Conservation (phyloP, 192 early-diverging fungal species). For the Dimargaris cristalligena region DNA sequence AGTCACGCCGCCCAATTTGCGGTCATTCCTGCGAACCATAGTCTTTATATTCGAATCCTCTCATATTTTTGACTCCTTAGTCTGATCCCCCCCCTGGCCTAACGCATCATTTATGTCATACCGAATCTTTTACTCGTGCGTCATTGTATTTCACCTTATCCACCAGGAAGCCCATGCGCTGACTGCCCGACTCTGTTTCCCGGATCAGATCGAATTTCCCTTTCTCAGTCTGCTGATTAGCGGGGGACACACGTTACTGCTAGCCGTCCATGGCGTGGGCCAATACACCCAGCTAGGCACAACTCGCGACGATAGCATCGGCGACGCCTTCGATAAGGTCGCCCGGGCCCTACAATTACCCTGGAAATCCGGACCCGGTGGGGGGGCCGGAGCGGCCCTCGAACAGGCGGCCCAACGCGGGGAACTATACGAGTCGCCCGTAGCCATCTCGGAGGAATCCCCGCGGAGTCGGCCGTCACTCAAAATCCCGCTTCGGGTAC, state of each 20-base stretch:
- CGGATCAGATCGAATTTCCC: conserved; percentile 31
- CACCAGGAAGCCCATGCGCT: conserved; percentile 65
- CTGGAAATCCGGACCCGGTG: conserved; percentile 44
- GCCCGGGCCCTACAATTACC: conserved; percentile 43
- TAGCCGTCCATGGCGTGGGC: conserved; percentile 37
- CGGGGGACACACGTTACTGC: conserved; percentile 55
- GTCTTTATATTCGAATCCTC: no score
- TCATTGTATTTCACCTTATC: no score
- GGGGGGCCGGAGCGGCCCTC: conserved; percentile 52
- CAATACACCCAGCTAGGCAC: conserved; percentile 42
- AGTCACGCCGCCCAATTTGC: no score
- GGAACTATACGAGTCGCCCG: conserved; percentile 23
- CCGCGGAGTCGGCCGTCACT: no score
- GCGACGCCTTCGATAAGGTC: conserved; percentile 66
- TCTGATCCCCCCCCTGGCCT: no score
- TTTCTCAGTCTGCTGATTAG: conserved; percentile 55
- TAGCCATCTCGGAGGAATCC: no score
- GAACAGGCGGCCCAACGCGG: conserved; percentile 39
- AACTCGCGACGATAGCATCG: conserved; percentile 57
- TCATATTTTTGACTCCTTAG: no score
- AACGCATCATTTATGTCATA: no score
- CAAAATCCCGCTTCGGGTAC: conserved; percentile 26
- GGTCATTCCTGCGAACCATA: no score
- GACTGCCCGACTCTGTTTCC: conserved; percentile 42
- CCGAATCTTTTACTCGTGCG: no score